Evolutionary conservation across 2,329 filamentous ascomycete genomes (phyloP), one percentile per base, ranked within the genome.

Genomic region (Aureobasidium mangrovei): DNA sequence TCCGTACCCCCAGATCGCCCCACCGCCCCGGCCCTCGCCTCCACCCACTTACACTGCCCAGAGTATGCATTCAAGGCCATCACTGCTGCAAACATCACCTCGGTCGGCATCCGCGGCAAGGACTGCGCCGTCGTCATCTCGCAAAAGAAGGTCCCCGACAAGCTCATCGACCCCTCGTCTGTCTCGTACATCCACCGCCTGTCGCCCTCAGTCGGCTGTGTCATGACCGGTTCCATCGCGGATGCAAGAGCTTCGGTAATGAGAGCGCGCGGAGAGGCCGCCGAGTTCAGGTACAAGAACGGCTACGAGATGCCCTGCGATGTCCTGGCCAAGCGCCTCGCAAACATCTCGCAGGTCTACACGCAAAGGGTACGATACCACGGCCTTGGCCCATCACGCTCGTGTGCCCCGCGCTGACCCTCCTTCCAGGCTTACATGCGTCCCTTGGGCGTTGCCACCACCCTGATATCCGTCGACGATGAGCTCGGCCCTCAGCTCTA

Each of bases 1-100:
- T 97, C 81, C 68, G 90, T 81, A 58, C 28, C 18, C 56, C 44
- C 53, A 47, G 29, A 48, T 35, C 36, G 36, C 32, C 5, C n/a
- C 29, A 7, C 10, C 2, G 26, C 40, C 24, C n/a, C n/a, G 33
- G 12, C 32, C 12, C n/a, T 28, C 36, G 24, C 36, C 41, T 27
- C 60, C 48, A 47, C 56, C 29, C 44, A 42, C 36, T 45, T 41
- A 45, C 49, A 44, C 31, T 18, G n/a, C 10, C 24, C 70, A 97
- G 93, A 98, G 81, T 98, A 98, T 91, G 93, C 93, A 65, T 98
- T 98, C 84, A 98, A 98, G 79, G 93, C 93, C 57, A 98, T 98
- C 75, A 98, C 93, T 64, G 91, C 93, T 58, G 93, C 93, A 64
- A 97, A 97, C 74, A 97, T 98, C 77, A 98, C 95, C 79, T 93